Evolutionary conservation across 83 land plant species (phyloP).

Genomic region (Diphasiastrum complanatum): DNA sequence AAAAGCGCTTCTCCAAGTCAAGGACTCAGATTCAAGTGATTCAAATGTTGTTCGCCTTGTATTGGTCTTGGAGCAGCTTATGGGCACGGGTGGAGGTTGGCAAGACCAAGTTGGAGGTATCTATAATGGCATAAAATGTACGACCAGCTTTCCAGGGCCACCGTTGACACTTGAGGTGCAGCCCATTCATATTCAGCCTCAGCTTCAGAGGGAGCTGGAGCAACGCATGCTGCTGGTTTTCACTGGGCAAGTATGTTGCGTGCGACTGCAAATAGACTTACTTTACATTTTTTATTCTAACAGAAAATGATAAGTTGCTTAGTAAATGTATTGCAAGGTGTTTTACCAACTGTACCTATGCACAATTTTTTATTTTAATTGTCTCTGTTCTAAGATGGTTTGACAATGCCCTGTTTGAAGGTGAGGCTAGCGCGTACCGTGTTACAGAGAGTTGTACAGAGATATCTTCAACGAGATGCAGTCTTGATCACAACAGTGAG

Average conservation of each 20-base stretch:
- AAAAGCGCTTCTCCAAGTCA: conserved; percentile 61
- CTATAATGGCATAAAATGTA: conserved; percentile 85
- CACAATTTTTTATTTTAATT: neutral
- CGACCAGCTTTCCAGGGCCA: conserved; percentile 66
- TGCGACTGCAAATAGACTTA: neutral
- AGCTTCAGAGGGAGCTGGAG: conserved; percentile 51
- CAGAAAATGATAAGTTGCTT: neutral
- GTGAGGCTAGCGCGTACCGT: conserved; percentile 84
- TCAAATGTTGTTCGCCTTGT: conserved; percentile 78
- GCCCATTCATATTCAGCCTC: conserved; percentile 23
- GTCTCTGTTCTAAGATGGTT: neutral
- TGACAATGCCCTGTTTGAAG: conserved; percentile 25
- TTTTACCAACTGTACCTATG: neutral
- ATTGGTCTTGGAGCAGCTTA: conserved; percentile 75
- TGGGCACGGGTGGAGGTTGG: conserved; percentile 99
- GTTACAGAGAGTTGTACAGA: conserved; percentile 78
- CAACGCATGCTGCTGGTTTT: conserved; percentile 70
- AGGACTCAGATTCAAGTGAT: conserved; percentile 50
- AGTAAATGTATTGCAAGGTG: neutral
- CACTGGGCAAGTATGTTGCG: conserved; percentile 66
- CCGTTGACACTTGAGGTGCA: conserved; percentile 49
- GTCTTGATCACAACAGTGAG: conserved; percentile 66
- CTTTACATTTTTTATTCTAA: neutral
- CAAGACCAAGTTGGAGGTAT: conserved; percentile 94
- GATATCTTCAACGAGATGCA: conserved; percentile 79